Evolutionary conservation across 345 rosid species (phyloP).

Genomic region (Hevea brasiliensis): DNA sequence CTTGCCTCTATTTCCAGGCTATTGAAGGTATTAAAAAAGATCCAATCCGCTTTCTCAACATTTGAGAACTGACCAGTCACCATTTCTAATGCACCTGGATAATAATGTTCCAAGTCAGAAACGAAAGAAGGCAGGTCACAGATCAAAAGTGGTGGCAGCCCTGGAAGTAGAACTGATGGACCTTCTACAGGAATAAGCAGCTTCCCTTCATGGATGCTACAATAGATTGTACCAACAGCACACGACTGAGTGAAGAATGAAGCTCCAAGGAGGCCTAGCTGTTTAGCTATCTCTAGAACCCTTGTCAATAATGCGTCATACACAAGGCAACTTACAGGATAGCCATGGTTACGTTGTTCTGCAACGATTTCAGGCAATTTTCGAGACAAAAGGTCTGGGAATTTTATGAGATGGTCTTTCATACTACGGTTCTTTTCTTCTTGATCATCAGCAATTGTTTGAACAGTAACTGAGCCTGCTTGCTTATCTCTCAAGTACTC

Average conservation of each 20-base stretch:
- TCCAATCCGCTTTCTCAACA: constrained; percentile 18
- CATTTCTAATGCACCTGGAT: constrained; percentile 53
- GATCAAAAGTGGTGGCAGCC: constrained; percentile 46
- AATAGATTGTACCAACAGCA: constrained; percentile 48
- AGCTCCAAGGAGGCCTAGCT: constrained; percentile 41
- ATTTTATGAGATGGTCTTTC: constrained; percentile 30
- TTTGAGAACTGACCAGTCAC: constrained; percentile 50
- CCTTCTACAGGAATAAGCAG: neutral
- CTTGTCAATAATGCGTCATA: constrained; percentile 56
- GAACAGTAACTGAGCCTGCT: neutral
- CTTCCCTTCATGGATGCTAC: constrained; percentile 12
- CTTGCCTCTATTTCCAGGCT: constrained; percentile 9
- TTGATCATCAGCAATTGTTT: constrained; percentile 3
- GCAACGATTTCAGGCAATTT: constrained; percentile 45
- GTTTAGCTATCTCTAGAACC: constrained; percentile 50
- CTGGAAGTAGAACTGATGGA: no score
- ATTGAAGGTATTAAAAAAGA: neutral
- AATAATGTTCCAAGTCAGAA: constrained; percentile 36
- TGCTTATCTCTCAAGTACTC: no score
- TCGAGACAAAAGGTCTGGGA: no score
- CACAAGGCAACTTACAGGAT: constrained; percentile 50
- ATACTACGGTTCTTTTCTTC: no score
- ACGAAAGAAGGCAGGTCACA: constrained; percentile 62
- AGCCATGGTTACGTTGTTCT: constrained; percentile 24
- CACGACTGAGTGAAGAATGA: constrained; percentile 65